Evolutionary conservation across 352 stramenopile species (phyloP).

Genomic region (Albugo candida): DNA sequence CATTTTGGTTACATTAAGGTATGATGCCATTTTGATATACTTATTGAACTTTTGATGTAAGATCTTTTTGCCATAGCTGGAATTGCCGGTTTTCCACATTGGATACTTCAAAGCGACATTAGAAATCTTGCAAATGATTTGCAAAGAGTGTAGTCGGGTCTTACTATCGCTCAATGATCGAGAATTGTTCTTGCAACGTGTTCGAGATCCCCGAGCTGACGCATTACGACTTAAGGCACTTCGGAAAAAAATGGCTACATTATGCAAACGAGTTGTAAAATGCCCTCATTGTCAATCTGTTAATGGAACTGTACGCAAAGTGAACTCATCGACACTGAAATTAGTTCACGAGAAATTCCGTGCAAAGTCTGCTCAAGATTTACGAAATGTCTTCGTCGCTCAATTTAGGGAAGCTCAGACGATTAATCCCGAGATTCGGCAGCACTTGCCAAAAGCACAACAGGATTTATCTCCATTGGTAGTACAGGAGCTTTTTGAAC

Average conservation of each 20-base stretch:
- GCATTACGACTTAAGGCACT: conserved; percentile 54
- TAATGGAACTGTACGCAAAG: conserved; percentile 97
- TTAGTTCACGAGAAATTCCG: conserved; percentile 97
- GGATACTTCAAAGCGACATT: conserved; percentile 98
- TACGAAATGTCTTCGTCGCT: conserved; percentile 69
- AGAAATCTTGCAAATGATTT: conserved; percentile 96
- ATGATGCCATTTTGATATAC: background rate
- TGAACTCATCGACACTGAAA: conserved; percentile 93
- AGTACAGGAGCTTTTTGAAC: conserved; percentile 87
- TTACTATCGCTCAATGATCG: conserved; percentile 85
- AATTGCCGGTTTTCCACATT: conserved; percentile 99
- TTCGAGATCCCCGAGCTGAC: conserved; percentile 71
- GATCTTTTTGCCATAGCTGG: conserved; percentile 21
- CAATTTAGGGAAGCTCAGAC: conserved; percentile 62
- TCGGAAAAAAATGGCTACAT: conserved; percentile 89
- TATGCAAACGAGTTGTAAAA: conserved; percentile 92
- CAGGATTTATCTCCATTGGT: conserved; percentile 83
- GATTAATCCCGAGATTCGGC: conserved; percentile 67
- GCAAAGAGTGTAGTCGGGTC: conserved; percentile 89
- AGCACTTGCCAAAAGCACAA: conserved; percentile 73
- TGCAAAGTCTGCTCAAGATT: conserved; percentile 60
- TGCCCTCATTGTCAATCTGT: conserved; percentile 91
- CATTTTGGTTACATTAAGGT: conserved; percentile 97
- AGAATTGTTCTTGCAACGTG: conserved; percentile 65
- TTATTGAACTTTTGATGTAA: conserved; percentile 2